These are phyloP conservation scores for Fusarium metavorans DNA, from an alignment of 2,329 filamentous ascomycete genomes.

Conservation along the genomic window DNA sequence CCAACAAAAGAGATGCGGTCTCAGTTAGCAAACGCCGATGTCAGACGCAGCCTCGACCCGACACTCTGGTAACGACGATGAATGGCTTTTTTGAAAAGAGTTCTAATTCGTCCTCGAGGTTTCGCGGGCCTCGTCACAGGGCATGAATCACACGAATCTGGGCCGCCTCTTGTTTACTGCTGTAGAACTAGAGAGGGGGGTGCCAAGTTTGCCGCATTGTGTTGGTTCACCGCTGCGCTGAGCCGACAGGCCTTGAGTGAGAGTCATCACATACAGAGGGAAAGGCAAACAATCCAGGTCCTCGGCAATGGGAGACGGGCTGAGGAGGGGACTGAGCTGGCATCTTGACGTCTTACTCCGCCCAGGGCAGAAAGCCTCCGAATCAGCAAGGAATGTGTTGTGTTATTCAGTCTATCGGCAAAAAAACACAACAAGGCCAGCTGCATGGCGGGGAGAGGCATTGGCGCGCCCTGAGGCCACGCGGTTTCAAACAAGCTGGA, in stretches of 20 bases:
- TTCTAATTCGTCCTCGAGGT: neutral
- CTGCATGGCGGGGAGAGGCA: neutral
- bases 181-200: neutral
- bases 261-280: neutral
- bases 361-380: neutral
- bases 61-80: neutral
- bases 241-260: neutral
- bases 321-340: neutral
- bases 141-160: slow-evolving; percentile 13
- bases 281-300: slow-evolving; percentile 13
- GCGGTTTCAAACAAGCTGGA: neutral
- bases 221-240: neutral
- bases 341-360: neutral
- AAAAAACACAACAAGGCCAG: neutral
- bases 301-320: neutral
- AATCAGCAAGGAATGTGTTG: neutral
- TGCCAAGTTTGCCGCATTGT: neutral
- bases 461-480: neutral
- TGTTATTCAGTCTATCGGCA: neutral
- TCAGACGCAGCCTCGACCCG: neutral
- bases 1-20: neutral
- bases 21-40: neutral
- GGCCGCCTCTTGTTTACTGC: neutral
- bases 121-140: slow-evolving; percentile 4
- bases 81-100: neutral